Conservation (phyloP, 1,284 basidiomycete genomes). For the Pseudozyma pruni region DNA sequence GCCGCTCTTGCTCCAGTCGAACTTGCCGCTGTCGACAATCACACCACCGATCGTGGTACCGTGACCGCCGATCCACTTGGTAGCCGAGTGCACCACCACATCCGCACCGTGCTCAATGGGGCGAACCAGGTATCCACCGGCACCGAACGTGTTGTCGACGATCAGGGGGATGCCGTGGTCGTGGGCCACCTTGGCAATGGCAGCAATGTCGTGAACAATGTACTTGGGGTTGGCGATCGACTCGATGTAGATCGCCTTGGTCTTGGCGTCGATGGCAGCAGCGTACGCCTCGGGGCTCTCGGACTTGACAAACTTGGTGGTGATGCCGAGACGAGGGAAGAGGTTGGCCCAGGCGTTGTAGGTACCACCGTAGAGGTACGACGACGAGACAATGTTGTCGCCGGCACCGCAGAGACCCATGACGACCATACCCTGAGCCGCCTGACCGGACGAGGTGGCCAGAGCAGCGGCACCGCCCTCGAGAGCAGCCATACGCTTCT, state of each 20-base stretch:
- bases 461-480: conserved; percentile 85
- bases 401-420: conserved; percentile 75
- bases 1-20: conserved; percentile 82
- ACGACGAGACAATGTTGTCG: conserved; percentile 82
- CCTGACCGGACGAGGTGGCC: conserved; percentile 81
- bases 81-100: conserved; percentile 86
- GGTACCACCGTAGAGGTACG: conserved; percentile 71
- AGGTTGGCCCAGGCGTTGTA: conserved; percentile 84
- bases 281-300: conserved; percentile 76
- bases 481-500: conserved; percentile 83
- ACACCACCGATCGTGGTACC: conserved; percentile 88
- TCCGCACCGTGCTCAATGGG: conserved; percentile 85
- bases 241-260: conserved; percentile 77
- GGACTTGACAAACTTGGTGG: conserved; percentile 79
- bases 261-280: conserved; percentile 71
- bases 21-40: conserved; percentile 82
- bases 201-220: conserved; percentile 78
- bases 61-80: conserved; percentile 91
- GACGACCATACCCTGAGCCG: conserved; percentile 81
- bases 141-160: conserved; percentile 91
- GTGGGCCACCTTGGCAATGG: conserved; percentile 81
- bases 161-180: conserved; percentile 80
- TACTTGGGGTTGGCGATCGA: conserved; percentile 86
- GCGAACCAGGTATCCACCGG: conserved; percentile 79
- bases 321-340: conserved; percentile 82